These are phyloP conservation scores for Hysterangium stoloniferum DNA, from an alignment of 768 basidiomycete genomes.

Conservation along the genomic window DNA sequence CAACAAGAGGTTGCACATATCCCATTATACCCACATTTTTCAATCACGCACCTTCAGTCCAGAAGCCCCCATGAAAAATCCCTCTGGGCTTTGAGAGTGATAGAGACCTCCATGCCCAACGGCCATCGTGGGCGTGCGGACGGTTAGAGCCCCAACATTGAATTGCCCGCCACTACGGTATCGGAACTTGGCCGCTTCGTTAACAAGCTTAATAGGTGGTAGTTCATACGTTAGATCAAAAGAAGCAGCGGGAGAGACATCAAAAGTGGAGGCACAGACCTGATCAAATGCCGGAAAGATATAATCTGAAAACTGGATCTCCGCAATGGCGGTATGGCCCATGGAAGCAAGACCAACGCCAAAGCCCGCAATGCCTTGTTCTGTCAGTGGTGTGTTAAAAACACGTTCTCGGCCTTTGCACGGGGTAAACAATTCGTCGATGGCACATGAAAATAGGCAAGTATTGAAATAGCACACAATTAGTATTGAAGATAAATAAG, in stretches of 20 bases:
- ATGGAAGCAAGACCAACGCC: conserved; percentile 87
- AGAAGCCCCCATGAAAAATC: conserved; percentile 85
- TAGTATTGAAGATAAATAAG: neutral
- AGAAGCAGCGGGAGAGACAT: neutral
- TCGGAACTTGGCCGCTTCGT: conserved; percentile 89
- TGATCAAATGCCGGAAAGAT: conserved; percentile 95
- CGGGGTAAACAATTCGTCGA: conserved; percentile 4
- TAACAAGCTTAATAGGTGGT: conserved; percentile 56
- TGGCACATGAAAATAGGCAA: conserved; percentile 7
- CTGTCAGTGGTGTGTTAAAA: conserved; percentile 90
- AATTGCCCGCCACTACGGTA: conserved; percentile 84
- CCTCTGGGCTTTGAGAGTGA: conserved; percentile 93
- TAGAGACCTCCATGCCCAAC: conserved; percentile 90
- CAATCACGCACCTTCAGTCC: conserved; percentile 63
- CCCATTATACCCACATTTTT: neutral
- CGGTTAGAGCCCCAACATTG: conserved; percentile 75
- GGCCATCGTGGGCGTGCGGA: conserved; percentile 83
- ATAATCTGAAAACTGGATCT: conserved; percentile 83
- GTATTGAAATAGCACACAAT: neutral
- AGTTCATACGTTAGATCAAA: neutral
- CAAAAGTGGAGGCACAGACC: conserved; percentile 31
- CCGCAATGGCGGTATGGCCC: conserved; percentile 92
- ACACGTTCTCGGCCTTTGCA: conserved; percentile 84
- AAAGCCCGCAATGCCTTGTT: conserved; percentile 92
- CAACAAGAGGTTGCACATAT: neutral